Evolutionary conservation across 2,329 filamentous ascomycete genomes (phyloP).

Genomic region (Chaetomiaceae sp.): DNA sequence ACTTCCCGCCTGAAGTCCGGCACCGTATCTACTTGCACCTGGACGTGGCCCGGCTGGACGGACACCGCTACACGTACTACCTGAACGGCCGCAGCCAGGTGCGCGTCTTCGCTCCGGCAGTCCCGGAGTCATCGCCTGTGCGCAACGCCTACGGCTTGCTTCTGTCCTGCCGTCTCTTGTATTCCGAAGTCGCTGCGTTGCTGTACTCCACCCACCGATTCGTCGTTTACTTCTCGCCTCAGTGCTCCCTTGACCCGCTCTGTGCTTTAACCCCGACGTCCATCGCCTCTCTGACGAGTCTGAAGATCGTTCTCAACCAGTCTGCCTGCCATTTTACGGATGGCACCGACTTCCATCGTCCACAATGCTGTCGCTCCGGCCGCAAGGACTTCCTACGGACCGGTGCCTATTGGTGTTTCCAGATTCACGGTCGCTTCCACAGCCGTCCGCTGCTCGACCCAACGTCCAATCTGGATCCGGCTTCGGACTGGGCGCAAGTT

Average conservation of each 20-base stretch:
- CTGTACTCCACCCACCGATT: conserved; percentile 3
- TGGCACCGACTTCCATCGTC: not conserved
- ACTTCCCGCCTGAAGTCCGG: not conserved
- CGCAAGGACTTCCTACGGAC: not conserved
- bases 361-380: not conserved
- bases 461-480: not conserved
- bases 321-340: not conserved
- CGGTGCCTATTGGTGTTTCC: not conserved
- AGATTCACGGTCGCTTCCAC: not conserved
- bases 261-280: not conserved
- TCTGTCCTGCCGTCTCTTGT: not conserved
- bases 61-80: not conserved
- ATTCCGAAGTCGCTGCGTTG: not conserved
- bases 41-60: conserved; percentile 1
- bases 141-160: conserved; percentile 2
- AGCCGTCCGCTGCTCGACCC: not conserved
- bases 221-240: not conserved
- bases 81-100: conserved; percentile 1
- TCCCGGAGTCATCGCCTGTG: conserved; percentile 1
- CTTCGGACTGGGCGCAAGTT: not conserved
- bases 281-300: not conserved
- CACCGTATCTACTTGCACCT: conserved; percentile 1
- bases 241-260: not conserved
- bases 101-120: not conserved
- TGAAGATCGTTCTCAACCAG: conserved; percentile 1